Evolutionary conservation across 371 early-diverging fungal genomes (phyloP).

Genomic region (Batkoa obscura): DNA sequence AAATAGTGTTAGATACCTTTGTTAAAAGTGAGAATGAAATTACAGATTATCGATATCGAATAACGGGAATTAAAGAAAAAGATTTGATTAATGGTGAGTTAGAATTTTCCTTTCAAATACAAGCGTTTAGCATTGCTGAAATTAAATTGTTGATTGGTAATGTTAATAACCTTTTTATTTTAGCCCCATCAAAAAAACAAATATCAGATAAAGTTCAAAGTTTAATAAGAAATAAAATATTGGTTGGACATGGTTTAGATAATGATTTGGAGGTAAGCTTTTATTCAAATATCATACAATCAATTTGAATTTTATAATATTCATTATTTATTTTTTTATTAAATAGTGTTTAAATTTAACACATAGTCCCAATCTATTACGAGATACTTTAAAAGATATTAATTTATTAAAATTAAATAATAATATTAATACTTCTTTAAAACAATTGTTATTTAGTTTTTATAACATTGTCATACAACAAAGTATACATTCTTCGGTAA

Average conservation of each 20-base stretch:
- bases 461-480: conserved; percentile 63
- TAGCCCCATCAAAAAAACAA: conserved; percentile 32
- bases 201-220: conserved; percentile 59
- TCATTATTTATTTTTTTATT: too few relatives aligned
- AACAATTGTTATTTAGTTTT: conserved; percentile 47
- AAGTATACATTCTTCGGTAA: conserved; percentile 77
- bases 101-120: too few relatives aligned
- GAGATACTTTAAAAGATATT: too few relatives aligned
- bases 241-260: conserved; percentile 80
- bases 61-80: conserved; percentile 82
- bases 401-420: too few relatives aligned
- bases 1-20: conserved; percentile 62
- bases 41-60: conserved; percentile 80
- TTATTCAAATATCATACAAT: too few relatives aligned
- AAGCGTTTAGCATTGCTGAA: too few relatives aligned
- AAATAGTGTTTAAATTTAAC: too few relatives aligned
- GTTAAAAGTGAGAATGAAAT: conserved; percentile 65
- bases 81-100: conserved; percentile 35
- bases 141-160: too few relatives aligned
- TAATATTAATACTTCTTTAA: too few relatives aligned
- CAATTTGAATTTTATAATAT: too few relatives aligned
- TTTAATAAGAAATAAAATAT: conserved; percentile 55
- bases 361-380: too few relatives aligned
- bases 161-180: not conserved
- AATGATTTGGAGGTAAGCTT: conserved; percentile 66